Evolutionary conservation across 106 monocot genomes (phyloP).

Genomic region (Dioscorea dumetorum): DNA sequence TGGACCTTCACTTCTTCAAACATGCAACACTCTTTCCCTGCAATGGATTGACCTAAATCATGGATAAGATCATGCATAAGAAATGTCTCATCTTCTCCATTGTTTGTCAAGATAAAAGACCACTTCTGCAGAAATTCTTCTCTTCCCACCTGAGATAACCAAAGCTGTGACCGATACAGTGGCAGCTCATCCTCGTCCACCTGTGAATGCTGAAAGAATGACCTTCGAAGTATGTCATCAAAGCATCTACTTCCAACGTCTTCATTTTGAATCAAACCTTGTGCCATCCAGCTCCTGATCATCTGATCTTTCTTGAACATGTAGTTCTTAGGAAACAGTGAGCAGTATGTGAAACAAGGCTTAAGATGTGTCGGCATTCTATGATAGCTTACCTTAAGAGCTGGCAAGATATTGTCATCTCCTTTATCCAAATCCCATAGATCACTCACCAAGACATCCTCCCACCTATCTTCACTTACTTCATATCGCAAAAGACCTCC

Average conservation of each 20-base stretch:
- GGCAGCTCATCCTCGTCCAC: not conserved
- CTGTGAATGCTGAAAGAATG: not conserved
- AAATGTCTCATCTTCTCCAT: not conserved
- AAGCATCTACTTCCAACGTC: not conserved
- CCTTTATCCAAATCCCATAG: conserved; percentile 4
- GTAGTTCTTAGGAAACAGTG: conserved; percentile 13
- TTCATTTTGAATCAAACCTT: not conserved
- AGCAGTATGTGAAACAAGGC: conserved; percentile 18
- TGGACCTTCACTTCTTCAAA: not conserved
- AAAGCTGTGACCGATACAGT: too few species aligned
- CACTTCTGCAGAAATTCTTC: not conserved
- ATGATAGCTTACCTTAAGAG: conserved; percentile 17
- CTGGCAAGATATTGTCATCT: conserved; percentile 5
- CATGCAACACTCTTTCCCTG: not conserved
- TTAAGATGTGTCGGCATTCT: conserved; percentile 12
- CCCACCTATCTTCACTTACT: conserved; percentile 9
- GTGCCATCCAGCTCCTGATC: conserved; percentile 17
- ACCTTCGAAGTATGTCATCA: not conserved
- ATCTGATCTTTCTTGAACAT: not conserved
- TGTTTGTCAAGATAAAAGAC: too few species aligned
- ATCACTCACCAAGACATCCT: conserved; percentile 6
- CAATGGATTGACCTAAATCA: conserved; percentile 9
- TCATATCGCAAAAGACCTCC: conserved; percentile 9
- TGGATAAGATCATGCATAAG: conserved; percentile 20
- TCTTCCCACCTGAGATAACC: not conserved